A percentile compares a stretch with the other conserved stretches of the same genome.
These are phyloP conservation scores for Myxozyma lipomycoides DNA, from an alignment of 805 yeast genomes.

Conservation along the genomic window DNA sequence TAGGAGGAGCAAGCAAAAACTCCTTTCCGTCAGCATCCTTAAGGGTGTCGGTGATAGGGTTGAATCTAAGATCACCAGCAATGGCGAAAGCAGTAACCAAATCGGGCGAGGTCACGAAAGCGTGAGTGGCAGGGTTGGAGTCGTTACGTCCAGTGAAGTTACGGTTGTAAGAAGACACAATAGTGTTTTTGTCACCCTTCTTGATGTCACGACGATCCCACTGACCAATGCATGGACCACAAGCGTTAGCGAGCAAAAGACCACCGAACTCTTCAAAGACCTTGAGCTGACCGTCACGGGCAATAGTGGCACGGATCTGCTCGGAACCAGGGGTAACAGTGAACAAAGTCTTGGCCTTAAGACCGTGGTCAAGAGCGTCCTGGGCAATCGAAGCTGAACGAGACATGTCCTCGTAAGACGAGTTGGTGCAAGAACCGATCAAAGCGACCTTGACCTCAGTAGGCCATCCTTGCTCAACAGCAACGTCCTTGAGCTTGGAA, in stretches of 20 bases:
- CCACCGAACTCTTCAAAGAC: constrained; percentile 87
- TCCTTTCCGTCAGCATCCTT: constrained; percentile 60
- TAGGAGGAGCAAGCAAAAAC: constrained; percentile 73
- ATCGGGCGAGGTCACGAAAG: constrained; percentile 97
- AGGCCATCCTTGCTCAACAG: constrained; percentile 80
- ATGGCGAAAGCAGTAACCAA: constrained; percentile 95
- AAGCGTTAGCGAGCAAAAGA: constrained; percentile 89
- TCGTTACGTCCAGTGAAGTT: constrained; percentile 97
- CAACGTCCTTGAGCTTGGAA: constrained; percentile 70
- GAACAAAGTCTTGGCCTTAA: constrained; percentile 86
- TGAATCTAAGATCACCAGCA: constrained; percentile 87
- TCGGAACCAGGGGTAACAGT: constrained; percentile 98
- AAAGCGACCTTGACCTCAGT: constrained; percentile 80
- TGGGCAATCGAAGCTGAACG: constrained; percentile 86
- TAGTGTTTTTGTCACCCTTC: constrained; percentile 70
- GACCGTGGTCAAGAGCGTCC: constrained; percentile 82
- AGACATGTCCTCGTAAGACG: constrained; percentile 97
- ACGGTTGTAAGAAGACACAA: constrained; percentile 95
- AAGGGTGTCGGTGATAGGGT: constrained; percentile 85
- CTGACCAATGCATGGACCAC: constrained; percentile 99
- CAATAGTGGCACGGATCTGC: constrained; percentile 94
- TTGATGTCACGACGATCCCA: constrained; percentile 77
- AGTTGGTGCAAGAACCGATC: constrained; percentile 97
- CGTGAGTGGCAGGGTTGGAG: constrained; percentile 96
- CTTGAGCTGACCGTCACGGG: constrained; percentile 84